Conservation (phyloP, 176 grass and related monocot genomes). For the Otatea glauca region DNA sequence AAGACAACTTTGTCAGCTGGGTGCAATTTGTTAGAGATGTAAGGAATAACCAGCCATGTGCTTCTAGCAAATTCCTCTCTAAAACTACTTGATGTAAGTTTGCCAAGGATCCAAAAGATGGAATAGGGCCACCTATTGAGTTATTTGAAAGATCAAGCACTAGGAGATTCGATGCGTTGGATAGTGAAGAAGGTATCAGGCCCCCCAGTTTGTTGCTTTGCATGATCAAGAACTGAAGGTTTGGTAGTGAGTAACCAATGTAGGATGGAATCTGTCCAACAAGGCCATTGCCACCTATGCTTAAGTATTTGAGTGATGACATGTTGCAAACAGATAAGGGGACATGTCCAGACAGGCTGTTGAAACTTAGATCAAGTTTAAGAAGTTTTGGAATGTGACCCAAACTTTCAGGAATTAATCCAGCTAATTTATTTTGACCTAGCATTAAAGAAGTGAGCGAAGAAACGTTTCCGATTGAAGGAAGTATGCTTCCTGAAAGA, state of each 20-base stretch:
- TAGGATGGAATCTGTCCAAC: slow-evolving; percentile 20
- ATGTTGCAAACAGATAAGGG: slow-evolving; percentile 18
- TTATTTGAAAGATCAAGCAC: slow-evolving; percentile 40
- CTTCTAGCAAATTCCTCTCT: slow-evolving; percentile 33
- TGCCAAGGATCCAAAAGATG: slow-evolving; percentile 1
- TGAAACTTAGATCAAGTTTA: slow-evolving; percentile 32
- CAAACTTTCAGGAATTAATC: slow-evolving; percentile 29
- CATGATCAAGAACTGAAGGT: not conserved
- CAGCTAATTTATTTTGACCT: slow-evolving; percentile 25
- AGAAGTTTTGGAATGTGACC: not conserved
- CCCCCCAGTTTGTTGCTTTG: slow-evolving; percentile 26
- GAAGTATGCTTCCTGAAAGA: slow-evolving; percentile 38
- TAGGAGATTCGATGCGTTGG: slow-evolving; percentile 28
- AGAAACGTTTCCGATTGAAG: slow-evolving; percentile 41
- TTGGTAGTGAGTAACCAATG: slow-evolving; percentile 21
- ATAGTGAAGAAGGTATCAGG: slow-evolving; percentile 18
- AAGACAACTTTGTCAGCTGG: not conserved
- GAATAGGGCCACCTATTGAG: slow-evolving; percentile 13
- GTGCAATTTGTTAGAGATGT: slow-evolving; percentile 38
- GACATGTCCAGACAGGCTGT: slow-evolving; percentile 24
- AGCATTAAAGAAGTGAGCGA: not conserved
- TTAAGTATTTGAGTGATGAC: slow-evolving; percentile 13
- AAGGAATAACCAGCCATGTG: slow-evolving; percentile 35
- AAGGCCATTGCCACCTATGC: slow-evolving; percentile 32
- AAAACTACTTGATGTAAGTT: not conserved